A percentile compares a stretch with the other conserved stretches of the same genome.
Conservation (phyloP, 345 rosid genomes). For the Turnera subulata region DNA sequence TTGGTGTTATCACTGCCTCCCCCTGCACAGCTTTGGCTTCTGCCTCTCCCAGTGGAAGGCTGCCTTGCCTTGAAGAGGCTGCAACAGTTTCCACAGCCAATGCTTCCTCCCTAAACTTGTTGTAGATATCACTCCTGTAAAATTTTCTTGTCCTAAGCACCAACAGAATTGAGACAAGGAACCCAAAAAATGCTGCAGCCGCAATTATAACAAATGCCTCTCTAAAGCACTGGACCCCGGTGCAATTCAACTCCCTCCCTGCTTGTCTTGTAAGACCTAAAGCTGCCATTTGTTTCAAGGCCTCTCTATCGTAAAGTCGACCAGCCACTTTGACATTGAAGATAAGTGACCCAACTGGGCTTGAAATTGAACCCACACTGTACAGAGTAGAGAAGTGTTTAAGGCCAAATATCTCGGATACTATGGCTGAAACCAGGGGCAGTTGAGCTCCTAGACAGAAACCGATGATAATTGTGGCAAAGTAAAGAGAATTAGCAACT, state of each 20-base stretch:
- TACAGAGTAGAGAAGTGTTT: conserved; percentile 20
- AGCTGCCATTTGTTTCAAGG: conserved; percentile 12
- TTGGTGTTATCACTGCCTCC: too few relatives aligned
- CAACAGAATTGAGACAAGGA: conserved; percentile 15
- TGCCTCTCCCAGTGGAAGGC: not conserved
- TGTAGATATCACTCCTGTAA: conserved; percentile 17
- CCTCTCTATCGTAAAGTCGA: conserved; percentile 19
- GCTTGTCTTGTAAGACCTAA: conserved; percentile 6
- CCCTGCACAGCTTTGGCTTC: too few relatives aligned
- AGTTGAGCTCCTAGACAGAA: conserved; percentile 23
- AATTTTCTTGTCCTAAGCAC: conserved; percentile 16
- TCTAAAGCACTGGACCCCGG: conserved; percentile 12
- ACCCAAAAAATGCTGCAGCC: conserved; percentile 8
- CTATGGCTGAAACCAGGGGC: conserved; percentile 15
- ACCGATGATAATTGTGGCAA: conserved; percentile 17
- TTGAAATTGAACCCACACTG: conserved; percentile 16
- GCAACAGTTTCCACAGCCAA: not conserved
- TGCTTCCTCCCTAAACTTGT: conserved; percentile 12
- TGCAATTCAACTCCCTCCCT: conserved; percentile 8
- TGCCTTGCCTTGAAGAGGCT: too few relatives aligned
- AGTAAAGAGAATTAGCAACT: conserved; percentile 16
- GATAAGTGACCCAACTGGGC: conserved; percentile 20
- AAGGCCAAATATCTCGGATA: conserved; percentile 23
- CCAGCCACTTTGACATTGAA: conserved; percentile 22
- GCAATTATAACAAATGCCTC: conserved; percentile 6